Evolutionary conservation across 192 early-diverging fungal species (phyloP).

Genomic region (Linnemannia exigua): DNA sequence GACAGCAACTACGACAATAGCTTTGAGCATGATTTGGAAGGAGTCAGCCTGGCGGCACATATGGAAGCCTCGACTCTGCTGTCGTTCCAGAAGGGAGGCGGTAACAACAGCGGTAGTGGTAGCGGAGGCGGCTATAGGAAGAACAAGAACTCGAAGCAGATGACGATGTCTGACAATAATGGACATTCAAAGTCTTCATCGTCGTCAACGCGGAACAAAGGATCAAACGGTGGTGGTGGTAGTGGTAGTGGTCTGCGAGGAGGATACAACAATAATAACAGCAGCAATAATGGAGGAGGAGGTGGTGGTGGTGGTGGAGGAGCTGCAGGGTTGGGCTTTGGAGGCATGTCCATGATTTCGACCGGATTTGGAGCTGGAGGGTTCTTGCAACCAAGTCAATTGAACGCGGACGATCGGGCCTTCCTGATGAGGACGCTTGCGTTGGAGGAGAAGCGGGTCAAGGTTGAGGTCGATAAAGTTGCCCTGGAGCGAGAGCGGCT

Average conservation of each 20-base stretch:
- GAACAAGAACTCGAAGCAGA: slow-evolving; percentile 6
- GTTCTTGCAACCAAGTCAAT: slow-evolving; percentile 23
- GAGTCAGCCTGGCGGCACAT: not conserved
- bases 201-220: not conserved
- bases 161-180: not conserved
- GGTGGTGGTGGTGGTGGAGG: not conserved
- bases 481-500: slow-evolving; percentile 37
- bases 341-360: slow-evolving; percentile 2
- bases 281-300: not conserved
- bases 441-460: slow-evolving; percentile 36
- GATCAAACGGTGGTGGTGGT: not conserved
- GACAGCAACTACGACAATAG: slow-evolving; percentile 18
- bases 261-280: not conserved
- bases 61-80: not conserved
- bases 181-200: not conserved
- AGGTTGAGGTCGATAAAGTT: slow-evolving; percentile 37
- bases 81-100: slow-evolving; percentile 2
- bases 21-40: slow-evolving; percentile 6
- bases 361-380: not conserved
- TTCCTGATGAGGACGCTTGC: slow-evolving; percentile 31
- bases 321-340: not conserved
- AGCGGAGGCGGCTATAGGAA: not conserved
- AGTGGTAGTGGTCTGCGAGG: not conserved
- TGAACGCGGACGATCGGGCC: slow-evolving; percentile 26
- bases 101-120: not conserved